phyloP scores from a whole-genome alignment of 345 rosid genomes.

The Capsella bursapastoris region DNA sequence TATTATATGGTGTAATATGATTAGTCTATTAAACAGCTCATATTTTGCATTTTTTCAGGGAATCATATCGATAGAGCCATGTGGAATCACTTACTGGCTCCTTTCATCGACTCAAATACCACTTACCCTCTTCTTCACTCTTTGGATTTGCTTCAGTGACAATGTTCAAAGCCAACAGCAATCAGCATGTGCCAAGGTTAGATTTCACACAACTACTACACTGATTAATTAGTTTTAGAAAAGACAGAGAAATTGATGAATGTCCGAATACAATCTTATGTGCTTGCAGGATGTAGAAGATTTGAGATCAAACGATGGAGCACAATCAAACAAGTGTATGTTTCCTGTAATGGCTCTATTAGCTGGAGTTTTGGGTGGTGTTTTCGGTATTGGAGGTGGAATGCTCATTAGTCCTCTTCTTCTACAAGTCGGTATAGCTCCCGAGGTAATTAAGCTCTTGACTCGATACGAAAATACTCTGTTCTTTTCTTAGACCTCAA shows the following conservation, averaged over 20 bases:
- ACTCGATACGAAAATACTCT: background rate
- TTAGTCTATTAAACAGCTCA: background rate
- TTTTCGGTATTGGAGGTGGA: constrained; percentile 94
- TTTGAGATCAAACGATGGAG: constrained; percentile 29
- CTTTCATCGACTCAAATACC: constrained; percentile 77
- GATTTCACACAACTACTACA: background rate
- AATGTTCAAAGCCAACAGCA: constrained; percentile 30
- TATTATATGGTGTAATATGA: too few species aligned
- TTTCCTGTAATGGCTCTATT: constrained; percentile 76
- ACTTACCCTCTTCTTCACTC: constrained; percentile 70
- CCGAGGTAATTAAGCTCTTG: constrained; percentile 57
- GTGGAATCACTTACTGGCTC: constrained; percentile 75
- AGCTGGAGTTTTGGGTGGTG: constrained; percentile 85
- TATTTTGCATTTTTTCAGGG: constrained; percentile 52
- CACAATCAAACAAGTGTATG: constrained; percentile 47
- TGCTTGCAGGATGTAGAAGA: constrained; percentile 49
- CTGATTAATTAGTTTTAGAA: background rate
- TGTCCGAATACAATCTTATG: background rate
- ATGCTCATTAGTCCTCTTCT: constrained; percentile 94
- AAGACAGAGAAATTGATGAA: background rate
- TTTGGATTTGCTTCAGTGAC: constrained; percentile 61
- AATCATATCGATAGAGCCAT: constrained; percentile 59
- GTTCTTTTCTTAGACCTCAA: background rate
- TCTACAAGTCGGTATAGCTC: constrained; percentile 73
- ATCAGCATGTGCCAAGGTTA: constrained; percentile 49